Evolutionary conservation across 208 protist species (phyloP).

Genomic region (Crithidia thermophila): DNA sequence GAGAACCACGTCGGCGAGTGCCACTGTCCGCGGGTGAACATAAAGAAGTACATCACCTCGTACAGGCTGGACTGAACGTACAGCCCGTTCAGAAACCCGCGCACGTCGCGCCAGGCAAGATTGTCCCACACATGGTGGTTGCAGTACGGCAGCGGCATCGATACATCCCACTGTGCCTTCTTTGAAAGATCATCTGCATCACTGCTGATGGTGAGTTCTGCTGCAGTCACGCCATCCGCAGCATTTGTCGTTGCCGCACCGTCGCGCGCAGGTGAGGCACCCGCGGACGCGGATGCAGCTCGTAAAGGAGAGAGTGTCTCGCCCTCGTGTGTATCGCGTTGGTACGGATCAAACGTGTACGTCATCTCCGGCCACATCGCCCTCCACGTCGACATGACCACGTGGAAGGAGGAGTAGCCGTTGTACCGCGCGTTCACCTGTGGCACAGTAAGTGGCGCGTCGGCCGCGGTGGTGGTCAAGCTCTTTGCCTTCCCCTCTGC

Average conservation of each 20-base stretch:
- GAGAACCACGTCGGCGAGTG: slow-evolving; percentile 74
- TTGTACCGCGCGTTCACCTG: slow-evolving; percentile 30
- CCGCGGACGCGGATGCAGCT: too few relatives aligned
- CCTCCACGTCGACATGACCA: slow-evolving; percentile 85
- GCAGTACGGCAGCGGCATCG: slow-evolving; percentile 34
- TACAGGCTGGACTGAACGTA: slow-evolving; percentile 72
- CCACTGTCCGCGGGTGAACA: slow-evolving; percentile 79
- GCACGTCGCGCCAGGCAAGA: slow-evolving; percentile 57
- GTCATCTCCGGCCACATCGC: slow-evolving; percentile 86
- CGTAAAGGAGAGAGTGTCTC: too few relatives aligned
- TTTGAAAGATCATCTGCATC: too few relatives aligned
- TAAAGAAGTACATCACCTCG: slow-evolving; percentile 86
- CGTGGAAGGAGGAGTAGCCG: slow-evolving; percentile 85
- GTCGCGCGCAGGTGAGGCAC: too few relatives aligned
- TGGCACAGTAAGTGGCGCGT: not conserved
- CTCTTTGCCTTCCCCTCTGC: not conserved
- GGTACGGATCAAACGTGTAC: slow-evolving; percentile 29
- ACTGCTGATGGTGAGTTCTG: too few relatives aligned
- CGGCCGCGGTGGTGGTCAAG: not conserved
- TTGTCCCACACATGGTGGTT: slow-evolving; percentile 82
- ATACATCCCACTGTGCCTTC: slow-evolving; percentile 14
- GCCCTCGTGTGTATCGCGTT: too few relatives aligned
- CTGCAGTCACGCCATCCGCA: too few relatives aligned
- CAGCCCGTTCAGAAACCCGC: slow-evolving; percentile 64
- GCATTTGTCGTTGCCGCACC: too few relatives aligned